Percentiles rank a stretch among this genome's conserved stretches.
phyloP scores from a whole-genome alignment of 2,329 filamentous ascomycete genomes.

The Elsinoe perseae region DNA sequence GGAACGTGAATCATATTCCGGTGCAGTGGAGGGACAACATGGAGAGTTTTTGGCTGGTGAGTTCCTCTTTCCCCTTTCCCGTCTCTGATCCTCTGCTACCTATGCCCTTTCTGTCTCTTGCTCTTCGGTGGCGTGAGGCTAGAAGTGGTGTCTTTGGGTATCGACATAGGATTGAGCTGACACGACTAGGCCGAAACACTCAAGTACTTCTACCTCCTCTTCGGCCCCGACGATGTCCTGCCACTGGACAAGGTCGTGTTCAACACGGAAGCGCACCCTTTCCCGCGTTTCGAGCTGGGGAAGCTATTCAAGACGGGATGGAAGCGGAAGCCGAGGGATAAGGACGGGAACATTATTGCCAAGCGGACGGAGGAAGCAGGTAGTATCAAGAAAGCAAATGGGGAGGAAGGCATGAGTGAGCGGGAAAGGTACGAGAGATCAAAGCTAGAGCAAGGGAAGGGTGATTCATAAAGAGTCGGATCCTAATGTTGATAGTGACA shows the following conservation, averaged over 20 bases:
- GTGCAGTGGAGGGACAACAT: slow-evolving; percentile 75
- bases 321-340: slow-evolving; percentile 58
- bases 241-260: slow-evolving; percentile 82
- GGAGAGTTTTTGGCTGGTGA: slow-evolving; percentile 96
- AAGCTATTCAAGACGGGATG: slow-evolving; percentile 73
- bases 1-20: slow-evolving; percentile 65
- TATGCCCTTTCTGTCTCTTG: no score
- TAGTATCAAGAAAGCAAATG: background rate
- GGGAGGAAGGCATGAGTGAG: background rate
- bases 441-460: slow-evolving; percentile 9
- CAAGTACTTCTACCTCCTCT: slow-evolving; percentile 95
- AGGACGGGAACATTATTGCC: slow-evolving; percentile 21
- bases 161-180: slow-evolving; percentile 11
- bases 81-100: background rate
- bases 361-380: background rate
- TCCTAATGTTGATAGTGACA: no score
- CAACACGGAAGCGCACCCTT: slow-evolving; percentile 90
- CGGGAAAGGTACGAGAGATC: slow-evolving; percentile 5
- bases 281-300: slow-evolving; percentile 79
- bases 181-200: slow-evolving; percentile 74
- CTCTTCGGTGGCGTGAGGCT: no score
- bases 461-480: background rate
- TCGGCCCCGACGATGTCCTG: slow-evolving; percentile 73
- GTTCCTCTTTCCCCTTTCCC: slow-evolving; percentile 29
- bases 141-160: no score